Evolutionary conservation across 306 rosid species (phyloP).

Genomic region (Casuarina cunninghamiana): DNA sequence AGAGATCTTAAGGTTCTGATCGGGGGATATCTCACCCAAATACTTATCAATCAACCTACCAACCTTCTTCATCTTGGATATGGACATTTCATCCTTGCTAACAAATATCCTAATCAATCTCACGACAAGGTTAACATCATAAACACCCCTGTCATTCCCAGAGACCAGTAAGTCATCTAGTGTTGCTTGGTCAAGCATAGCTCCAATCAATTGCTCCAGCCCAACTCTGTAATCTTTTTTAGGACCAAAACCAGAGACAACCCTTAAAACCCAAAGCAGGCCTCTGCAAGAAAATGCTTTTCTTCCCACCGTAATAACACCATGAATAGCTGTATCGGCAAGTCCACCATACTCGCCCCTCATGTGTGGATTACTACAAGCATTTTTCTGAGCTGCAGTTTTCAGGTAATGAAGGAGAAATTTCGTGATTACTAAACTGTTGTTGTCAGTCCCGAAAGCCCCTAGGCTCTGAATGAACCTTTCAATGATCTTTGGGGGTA

Average conservation of each 20-base stretch:
- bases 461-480: constrained; percentile 48
- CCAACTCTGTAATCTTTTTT: constrained; percentile 45
- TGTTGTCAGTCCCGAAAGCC: constrained; percentile 45
- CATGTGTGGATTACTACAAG: constrained; percentile 5
- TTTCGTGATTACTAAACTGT: constrained; percentile 55
- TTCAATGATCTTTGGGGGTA: constrained; percentile 63
- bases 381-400: constrained; percentile 31
- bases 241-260: constrained; percentile 54
- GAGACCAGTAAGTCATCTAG: constrained; percentile 70
- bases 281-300: constrained; percentile 62
- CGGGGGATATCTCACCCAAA: constrained; percentile 71
- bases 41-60: constrained; percentile 65
- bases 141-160: constrained; percentile 48
- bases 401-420: constrained; percentile 71
- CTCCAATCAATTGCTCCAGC: constrained; percentile 74
- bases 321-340: constrained; percentile 64
- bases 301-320: constrained; percentile 49
- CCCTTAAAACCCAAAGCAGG: constrained; percentile 62
- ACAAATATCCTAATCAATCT: constrained; percentile 61
- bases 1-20: constrained; percentile 61
- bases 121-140: constrained; percentile 68
- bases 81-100: constrained; percentile 29
- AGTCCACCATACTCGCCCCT: constrained; percentile 44
- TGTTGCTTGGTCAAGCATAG: constrained; percentile 57
- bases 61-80: constrained; percentile 56